Percentiles rank a stretch among this genome's conserved stretches.
Conservation (phyloP, 441 rosid genomes). For the Melastoma candidum region DNA sequence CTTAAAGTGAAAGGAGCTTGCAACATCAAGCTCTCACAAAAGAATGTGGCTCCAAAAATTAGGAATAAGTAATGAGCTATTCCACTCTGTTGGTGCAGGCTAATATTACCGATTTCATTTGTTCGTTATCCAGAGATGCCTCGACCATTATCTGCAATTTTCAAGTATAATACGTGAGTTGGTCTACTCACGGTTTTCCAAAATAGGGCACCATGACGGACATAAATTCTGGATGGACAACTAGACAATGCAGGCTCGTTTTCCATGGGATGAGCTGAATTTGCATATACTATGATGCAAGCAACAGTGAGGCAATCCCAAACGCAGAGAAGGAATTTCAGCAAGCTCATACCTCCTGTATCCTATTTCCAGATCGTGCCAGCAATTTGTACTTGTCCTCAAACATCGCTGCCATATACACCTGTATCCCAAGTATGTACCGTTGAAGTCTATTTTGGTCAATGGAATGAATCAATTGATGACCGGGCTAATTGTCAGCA, state of each 20-base stretch:
- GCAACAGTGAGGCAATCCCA: background rate
- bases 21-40: no score
- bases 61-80: conserved; percentile 12
- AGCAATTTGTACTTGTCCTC: conserved; percentile 80
- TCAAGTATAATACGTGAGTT: background rate
- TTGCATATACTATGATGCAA: background rate
- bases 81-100: conserved; percentile 67
- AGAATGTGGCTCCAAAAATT: background rate
- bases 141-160: conserved; percentile 61
- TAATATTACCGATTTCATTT: conserved; percentile 71
- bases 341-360: conserved; percentile 62
- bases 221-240: no score
- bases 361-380: conserved; percentile 89
- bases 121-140: conserved; percentile 65
- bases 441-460: background rate
- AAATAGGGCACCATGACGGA: background rate
- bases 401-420: conserved; percentile 88
- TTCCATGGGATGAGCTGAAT: background rate
- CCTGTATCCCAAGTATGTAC: conserved; percentile 31
- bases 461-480: background rate
- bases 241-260: no score
- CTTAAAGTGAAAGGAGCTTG: no score
- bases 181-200: no score
- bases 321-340: background rate
- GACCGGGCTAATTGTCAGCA: no score